Conservation (phyloP, 2,329 filamentous ascomycete genomes). For the Cyphellophora attinorum region DNA sequence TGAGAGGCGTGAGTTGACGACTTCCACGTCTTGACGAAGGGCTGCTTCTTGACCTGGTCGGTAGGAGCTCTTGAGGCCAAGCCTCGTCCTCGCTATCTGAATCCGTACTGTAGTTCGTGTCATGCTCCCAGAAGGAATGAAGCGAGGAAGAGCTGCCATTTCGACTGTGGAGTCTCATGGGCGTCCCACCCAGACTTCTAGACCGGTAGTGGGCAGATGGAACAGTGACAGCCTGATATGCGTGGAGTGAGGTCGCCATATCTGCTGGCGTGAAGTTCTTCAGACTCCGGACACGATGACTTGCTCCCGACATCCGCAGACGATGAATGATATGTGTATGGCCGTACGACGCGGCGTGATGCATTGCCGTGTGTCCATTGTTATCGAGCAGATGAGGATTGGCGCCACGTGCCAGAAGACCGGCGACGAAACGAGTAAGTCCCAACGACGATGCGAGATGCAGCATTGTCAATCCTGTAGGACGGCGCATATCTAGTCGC, state of each 20-base stretch:
- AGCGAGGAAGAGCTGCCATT: conserved; percentile 58
- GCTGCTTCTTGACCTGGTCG: conserved; percentile 1
- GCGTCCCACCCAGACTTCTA: conserved; percentile 52
- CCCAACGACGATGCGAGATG: conserved; percentile 70
- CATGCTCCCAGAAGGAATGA: conserved; percentile 56
- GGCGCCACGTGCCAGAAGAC: conserved; percentile 67
- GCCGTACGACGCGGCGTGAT: conserved; percentile 68
- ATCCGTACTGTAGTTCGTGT: conserved; percentile 25
- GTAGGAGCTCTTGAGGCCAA: conserved; percentile 1
- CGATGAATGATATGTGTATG: conserved; percentile 67
- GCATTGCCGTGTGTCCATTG: conserved; percentile 72
- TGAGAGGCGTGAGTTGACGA: conserved; percentile 4
- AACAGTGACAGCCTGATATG: conserved; percentile 54
- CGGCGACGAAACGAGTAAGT: conserved; percentile 65
- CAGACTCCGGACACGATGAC: conserved; percentile 59
- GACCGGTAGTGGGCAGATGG: conserved; percentile 55
- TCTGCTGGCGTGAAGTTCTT: conserved; percentile 64
- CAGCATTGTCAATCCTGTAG: conserved; percentile 70
- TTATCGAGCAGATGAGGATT: conserved; percentile 66
- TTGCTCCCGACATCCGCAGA: conserved; percentile 63
- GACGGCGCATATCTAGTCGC: conserved; percentile 55
- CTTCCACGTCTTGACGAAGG: conserved; percentile 13
- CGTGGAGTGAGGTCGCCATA: conserved; percentile 55
- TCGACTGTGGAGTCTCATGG: conserved; percentile 46
- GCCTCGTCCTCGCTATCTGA: conserved; percentile 31